Base-by-base conservation (phyloP, 75 land plant genomes). In the Azolla pinnata region DNA sequence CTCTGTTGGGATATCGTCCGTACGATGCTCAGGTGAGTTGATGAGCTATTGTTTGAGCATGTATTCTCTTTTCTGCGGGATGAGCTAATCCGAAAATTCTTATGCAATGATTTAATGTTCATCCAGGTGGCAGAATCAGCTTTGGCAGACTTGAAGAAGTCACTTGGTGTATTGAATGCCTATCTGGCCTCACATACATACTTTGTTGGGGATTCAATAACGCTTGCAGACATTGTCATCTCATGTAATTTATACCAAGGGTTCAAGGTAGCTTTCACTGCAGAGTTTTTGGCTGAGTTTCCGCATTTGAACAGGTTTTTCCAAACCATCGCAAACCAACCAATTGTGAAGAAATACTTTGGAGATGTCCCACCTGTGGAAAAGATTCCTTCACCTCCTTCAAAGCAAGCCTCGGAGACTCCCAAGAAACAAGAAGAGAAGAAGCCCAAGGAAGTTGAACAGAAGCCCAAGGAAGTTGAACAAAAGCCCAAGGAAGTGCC, bases 271-370 rank as follows among this genome's bases (percentile, higher is more conserved):
- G 31, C 66, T 29, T 38, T 84, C 68, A 87, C 86, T 0, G 83
- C 87, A 66, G 84, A 70, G 34, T 91, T 91, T 46, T 78, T 79
- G 1, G 54, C 80, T 0, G 86, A 78, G 31, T 92, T 75, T 54
- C 93, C 97, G 25, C 97, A 87, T 66, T 80, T 92, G 32, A 93
- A 92, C 63, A 75, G 97, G 56, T 88, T 87, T 70, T 84, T 84
- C 67, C 88, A 88, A 88, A 87, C 97, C n/a, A 23, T 88, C 63
- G 80, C 80, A 5, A 82, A 87, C 62, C 93, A 92, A 33, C 97
- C 97, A 1, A 70, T 81, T 14, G 71, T 95, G 53, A 67, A 74
- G 44, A 89, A 89, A 70, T 28, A 81, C 12, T 26, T 89, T 51
- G 96, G 90, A 25, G 90, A 95, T 45, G 69, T 89, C 0, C 77